phyloP scores from a whole-genome alignment of 306 rosid species.

The Trifolium dubium region DNA sequence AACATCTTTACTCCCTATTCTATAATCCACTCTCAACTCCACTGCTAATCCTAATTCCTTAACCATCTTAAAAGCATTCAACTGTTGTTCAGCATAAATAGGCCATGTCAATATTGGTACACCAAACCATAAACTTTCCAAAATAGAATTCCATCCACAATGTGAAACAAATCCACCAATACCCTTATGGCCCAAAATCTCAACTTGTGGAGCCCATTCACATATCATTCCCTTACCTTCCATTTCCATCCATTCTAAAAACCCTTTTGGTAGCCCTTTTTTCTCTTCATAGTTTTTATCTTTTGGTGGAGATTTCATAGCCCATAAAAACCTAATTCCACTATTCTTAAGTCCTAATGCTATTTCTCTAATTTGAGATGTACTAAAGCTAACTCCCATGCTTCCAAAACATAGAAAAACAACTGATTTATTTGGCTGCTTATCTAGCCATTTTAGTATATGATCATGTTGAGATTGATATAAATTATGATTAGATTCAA shows the following conservation, averaged over 20 bases:
- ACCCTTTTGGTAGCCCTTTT: conserved; percentile 54
- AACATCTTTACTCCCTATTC: conserved; percentile 35
- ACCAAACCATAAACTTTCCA: conserved; percentile 75
- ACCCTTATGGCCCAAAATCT: conserved; percentile 56
- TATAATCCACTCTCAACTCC: conserved; percentile 58
- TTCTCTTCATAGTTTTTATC: conserved; percentile 26
- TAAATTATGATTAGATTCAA: conserved; percentile 40
- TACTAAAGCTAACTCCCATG: conserved; percentile 51
- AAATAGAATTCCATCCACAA: conserved; percentile 73
- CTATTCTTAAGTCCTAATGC: conserved; percentile 53
- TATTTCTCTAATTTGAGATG: conserved; percentile 61
- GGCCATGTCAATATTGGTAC: conserved; percentile 77
- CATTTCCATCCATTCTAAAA: conserved; percentile 53
- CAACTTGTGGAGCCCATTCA: conserved; percentile 72
- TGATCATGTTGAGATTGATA: conserved; percentile 49
- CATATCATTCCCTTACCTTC: conserved; percentile 60
- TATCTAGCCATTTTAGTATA: conserved; percentile 65
- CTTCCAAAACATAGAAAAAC: conserved; percentile 75
- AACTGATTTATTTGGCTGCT: conserved; percentile 55
- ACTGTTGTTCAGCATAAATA: conserved; percentile 68
- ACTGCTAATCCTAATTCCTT: conserved; percentile 48
- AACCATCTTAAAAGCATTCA: conserved; percentile 63
- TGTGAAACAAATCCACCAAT: conserved; percentile 64
- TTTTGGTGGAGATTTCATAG: conserved; percentile 40
- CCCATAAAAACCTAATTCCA: conserved; percentile 67